Conservation (phyloP, 192 early-diverging fungal genomes). For the Linnemannia hyalina region DNA sequence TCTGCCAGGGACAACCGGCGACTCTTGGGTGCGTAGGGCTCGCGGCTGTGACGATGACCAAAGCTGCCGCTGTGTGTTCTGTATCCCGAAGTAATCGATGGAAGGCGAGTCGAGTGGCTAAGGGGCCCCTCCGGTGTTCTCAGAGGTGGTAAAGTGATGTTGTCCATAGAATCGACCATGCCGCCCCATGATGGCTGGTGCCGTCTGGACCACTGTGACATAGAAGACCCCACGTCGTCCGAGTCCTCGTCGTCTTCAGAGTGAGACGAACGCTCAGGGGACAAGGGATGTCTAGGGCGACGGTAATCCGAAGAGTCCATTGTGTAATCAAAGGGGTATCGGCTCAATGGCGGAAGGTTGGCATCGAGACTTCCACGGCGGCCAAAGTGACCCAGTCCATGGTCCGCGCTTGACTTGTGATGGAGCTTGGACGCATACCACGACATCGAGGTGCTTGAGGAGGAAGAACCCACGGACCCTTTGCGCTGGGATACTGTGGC, state of each 20-base stretch:
- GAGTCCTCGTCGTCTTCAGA: conserved; percentile 45
- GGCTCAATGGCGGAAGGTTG: conserved; percentile 30
- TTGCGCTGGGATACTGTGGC: background rate
- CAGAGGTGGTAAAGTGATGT: conserved; percentile 33
- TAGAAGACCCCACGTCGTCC: background rate
- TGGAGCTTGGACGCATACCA: conserved; percentile 57
- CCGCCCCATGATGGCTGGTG: conserved; percentile 26
- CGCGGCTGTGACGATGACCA: background rate
- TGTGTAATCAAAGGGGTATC: conserved; percentile 15
- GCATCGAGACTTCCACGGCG: conserved; percentile 19
- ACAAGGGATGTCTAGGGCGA: conserved; percentile 40
- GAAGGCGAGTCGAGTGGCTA: conserved; percentile 13
- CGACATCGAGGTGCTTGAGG: conserved; percentile 27
- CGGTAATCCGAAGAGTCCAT: conserved; percentile 16
- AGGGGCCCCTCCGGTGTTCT: background rate
- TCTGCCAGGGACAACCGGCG: conserved; percentile 48
- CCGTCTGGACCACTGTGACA: background rate
- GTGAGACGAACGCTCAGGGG: conserved; percentile 39
- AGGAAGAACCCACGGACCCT: conserved; percentile 15
- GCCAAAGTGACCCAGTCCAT: conserved; percentile 6
- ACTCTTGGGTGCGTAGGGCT: conserved; percentile 20
- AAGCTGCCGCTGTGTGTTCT: conserved; percentile 17
- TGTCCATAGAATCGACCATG: conserved; percentile 29
- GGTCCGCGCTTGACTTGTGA: conserved; percentile 25
- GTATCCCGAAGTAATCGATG: conserved; percentile 34